Evolutionary conservation across 345 rosid species (phyloP).

Genomic region (Camelina neglecta): DNA sequence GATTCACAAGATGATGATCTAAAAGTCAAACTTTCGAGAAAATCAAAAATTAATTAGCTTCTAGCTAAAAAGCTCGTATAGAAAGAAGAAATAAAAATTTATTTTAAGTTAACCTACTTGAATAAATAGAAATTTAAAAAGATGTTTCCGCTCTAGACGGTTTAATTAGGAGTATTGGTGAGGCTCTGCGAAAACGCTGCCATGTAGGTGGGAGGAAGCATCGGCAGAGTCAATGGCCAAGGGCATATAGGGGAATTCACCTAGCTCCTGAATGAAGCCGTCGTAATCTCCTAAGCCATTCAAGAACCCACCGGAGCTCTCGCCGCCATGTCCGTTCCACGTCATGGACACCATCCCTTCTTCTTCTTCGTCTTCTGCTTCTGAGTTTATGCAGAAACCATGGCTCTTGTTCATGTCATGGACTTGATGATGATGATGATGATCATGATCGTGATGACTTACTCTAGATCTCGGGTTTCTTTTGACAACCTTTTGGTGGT

Average conservation of each 20-base stretch:
- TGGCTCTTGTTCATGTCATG: slow-evolving; percentile 26
- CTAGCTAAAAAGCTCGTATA: background rate
- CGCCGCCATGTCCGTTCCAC: slow-evolving; percentile 36
- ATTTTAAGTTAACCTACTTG: slow-evolving; percentile 12
- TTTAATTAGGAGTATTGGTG: slow-evolving; percentile 14
- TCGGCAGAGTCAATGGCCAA: slow-evolving; percentile 39
- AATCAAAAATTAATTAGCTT: slow-evolving; percentile 10
- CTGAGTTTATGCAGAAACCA: slow-evolving; percentile 26
- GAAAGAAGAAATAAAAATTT: background rate
- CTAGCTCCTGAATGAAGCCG: slow-evolving; percentile 64
- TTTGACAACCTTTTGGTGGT: slow-evolving; percentile 38
- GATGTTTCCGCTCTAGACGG: background rate
- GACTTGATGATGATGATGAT: slow-evolving; percentile 21
- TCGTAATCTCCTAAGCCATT: slow-evolving; percentile 63
- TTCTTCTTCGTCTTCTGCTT: slow-evolving; percentile 28
- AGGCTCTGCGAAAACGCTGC: slow-evolving; percentile 30
- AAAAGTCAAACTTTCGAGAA: slow-evolving; percentile 35
- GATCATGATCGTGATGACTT: slow-evolving; percentile 22
- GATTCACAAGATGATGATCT: slow-evolving; percentile 21
- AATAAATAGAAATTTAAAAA: background rate
- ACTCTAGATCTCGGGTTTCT: slow-evolving; percentile 28
- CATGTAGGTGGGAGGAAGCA: slow-evolving; percentile 30
- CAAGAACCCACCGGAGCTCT: slow-evolving; percentile 56
- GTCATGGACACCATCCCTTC: slow-evolving; percentile 22
- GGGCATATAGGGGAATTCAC: slow-evolving; percentile 58